Percentiles rank a stretch among this genome's conserved stretches.
Evolutionary conservation across 225 moss, liverwort and hornwort genomes (phyloP).

Genomic region (Neckera pumila): DNA sequence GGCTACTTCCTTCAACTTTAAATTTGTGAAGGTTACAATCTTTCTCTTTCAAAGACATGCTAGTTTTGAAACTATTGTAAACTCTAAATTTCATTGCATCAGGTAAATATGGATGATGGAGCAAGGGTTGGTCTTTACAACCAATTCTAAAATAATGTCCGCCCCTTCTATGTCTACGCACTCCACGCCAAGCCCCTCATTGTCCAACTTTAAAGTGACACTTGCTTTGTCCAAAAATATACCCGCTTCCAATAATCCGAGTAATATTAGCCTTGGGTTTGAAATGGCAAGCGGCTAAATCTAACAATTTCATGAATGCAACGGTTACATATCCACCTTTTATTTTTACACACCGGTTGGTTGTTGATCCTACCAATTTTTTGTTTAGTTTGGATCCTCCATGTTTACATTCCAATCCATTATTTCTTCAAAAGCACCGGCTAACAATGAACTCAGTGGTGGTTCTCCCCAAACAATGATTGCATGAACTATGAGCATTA

Average conservation of each 20-base stretch:
- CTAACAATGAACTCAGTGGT: accelerated
- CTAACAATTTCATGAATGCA: neutral
- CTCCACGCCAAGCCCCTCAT: neutral
- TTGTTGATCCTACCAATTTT: neutral
- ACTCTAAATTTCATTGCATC: neutral
- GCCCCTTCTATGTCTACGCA: accelerated
- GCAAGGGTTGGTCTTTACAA: neutral
- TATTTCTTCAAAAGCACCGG: neutral
- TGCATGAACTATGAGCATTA: accelerated
- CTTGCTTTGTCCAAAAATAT: accelerated
- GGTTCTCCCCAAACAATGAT: neutral
- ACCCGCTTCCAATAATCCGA: accelerated
- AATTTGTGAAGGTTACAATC: neutral
- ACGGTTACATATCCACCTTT: neutral
- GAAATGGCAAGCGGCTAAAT: neutral
- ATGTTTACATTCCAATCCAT: neutral
- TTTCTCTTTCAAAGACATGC: accelerated
- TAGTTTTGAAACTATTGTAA: neutral
- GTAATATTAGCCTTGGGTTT: neutral
- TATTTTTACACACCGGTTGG: accelerated
- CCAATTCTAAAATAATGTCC: neutral
- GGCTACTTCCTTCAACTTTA: accelerated
- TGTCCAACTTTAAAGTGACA: neutral
- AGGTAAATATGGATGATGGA: neutral
- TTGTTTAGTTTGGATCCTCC: neutral